These are phyloP conservation scores for Vanrija sp. DNA, from an alignment of 1,284 basidiomycete species.

Conservation along the genomic window DNA sequence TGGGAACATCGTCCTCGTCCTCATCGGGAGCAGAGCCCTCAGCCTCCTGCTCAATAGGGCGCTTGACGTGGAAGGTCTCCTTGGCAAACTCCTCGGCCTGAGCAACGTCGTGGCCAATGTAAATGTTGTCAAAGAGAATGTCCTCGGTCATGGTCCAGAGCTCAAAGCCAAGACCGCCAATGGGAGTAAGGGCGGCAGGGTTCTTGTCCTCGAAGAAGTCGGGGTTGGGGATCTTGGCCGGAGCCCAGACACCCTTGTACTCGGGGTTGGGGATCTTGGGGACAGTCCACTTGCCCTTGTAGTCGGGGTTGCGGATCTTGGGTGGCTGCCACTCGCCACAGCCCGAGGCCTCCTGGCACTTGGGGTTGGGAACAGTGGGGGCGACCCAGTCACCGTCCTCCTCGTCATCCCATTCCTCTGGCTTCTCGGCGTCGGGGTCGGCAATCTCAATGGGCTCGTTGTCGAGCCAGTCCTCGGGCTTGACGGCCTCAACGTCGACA, in stretches of 20 bases:
- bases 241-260: constrained; percentile 95
- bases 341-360: constrained; percentile 81
- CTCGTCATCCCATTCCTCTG: constrained; percentile 98
- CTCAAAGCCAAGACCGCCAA: constrained; percentile 92
- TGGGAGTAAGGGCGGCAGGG: constrained; percentile 81
- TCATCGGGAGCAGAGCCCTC: constrained; percentile 56
- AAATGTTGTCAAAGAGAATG: constrained; percentile 89
- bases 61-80: constrained; percentile 81
- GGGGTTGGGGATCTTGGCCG: constrained; percentile 89
- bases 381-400: constrained; percentile 99
- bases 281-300: constrained; percentile 94
- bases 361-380: constrained; percentile 82
- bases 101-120: constrained; percentile 78
- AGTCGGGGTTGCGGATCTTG: constrained; percentile 81
- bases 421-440: constrained; percentile 93
- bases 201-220: constrained; percentile 82
- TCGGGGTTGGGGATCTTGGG: constrained; percentile 94
- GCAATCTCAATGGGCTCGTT: constrained; percentile 76
- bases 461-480: constrained; percentile 94
- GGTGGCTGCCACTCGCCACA: constrained; percentile 91
- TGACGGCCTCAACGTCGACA: constrained; percentile 75
- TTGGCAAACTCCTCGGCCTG: constrained; percentile 76
- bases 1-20: constrained; percentile 28
- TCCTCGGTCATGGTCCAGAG: constrained; percentile 99
- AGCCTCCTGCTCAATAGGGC: constrained; percentile 50